Evolutionary conservation across 2,329 filamentous ascomycete genomes (phyloP).

Genomic region (Aspergillus sp.): DNA sequence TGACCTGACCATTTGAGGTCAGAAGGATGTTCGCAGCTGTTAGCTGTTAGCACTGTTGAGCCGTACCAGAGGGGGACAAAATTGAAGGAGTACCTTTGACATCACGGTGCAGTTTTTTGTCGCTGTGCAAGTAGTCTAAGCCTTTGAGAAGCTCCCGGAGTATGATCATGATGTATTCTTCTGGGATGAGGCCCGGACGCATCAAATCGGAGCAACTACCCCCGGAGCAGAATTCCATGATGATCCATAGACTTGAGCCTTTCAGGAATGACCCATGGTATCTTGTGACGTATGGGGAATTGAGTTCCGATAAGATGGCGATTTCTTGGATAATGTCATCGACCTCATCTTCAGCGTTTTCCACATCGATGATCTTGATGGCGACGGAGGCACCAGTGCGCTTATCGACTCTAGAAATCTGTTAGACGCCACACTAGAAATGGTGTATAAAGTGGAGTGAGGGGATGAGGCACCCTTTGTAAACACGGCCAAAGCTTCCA

Average conservation of each 20-base stretch:
- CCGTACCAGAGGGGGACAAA: no score
- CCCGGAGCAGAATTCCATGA: slow-evolving; percentile 98
- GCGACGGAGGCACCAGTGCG: slow-evolving; percentile 89
- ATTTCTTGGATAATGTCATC: slow-evolving; percentile 99
- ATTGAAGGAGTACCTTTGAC: slow-evolving; percentile 69
- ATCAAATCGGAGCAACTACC: slow-evolving; percentile 94
- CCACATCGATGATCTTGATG: slow-evolving; percentile 98
- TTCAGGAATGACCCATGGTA: slow-evolving; percentile 98
- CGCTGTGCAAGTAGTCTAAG: slow-evolving; percentile 86
- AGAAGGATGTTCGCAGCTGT: slow-evolving; percentile 89
- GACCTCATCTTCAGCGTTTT: slow-evolving; percentile 98
- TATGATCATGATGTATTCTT: slow-evolving; percentile 97
- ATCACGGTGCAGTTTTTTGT: slow-evolving; percentile 94
- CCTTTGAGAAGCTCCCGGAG: slow-evolving; percentile 84
- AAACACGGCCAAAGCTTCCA: slow-evolving; percentile 97
- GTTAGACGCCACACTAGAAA: slow-evolving; percentile 5
- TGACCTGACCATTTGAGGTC: slow-evolving; percentile 88
- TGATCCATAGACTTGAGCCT: slow-evolving; percentile 95
- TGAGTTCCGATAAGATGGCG: slow-evolving; percentile 90
- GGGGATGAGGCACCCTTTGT: slow-evolving; percentile 71
- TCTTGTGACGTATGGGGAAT: slow-evolving; percentile 94
- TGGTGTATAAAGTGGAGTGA: background rate
- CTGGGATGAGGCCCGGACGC: slow-evolving; percentile 85
- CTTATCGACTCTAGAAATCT: slow-evolving; percentile 71
- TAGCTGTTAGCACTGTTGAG: slow-evolving; percentile 12